These are phyloP conservation scores for Cladorrhinum samala DNA, from an alignment of 495 filamentous ascomycete genomes.

Conservation along the genomic window DNA sequence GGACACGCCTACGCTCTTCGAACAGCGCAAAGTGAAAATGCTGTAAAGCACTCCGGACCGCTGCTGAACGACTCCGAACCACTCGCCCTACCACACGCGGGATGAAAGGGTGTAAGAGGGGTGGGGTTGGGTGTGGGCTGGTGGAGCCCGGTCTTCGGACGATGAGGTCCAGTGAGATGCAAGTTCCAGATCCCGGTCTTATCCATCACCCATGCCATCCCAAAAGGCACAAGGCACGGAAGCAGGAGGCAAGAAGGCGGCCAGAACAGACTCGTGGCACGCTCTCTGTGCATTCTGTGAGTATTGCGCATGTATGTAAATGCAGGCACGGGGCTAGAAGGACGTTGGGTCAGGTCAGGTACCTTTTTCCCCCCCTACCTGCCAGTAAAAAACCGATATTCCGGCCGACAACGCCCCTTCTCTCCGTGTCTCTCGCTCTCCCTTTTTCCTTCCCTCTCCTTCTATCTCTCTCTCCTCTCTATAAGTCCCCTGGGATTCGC, in stretches of 20 bases:
- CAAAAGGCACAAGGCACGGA: background rate
- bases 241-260: background rate
- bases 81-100: background rate
- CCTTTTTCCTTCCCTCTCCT: background rate
- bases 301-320: background rate
- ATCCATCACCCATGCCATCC: too few relatives aligned
- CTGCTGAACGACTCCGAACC: too few relatives aligned
- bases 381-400: too few relatives aligned
- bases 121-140: background rate
- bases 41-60: too few relatives aligned
- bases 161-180: slow-evolving; percentile 1
- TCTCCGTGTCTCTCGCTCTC: background rate
- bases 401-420: background rate
- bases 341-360: too few relatives aligned
- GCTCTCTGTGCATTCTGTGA: background rate
- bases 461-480: background rate
- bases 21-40: too few relatives aligned
- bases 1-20: too few relatives aligned
- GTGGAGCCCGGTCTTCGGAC: slow-evolving; percentile 3
- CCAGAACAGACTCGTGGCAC: slow-evolving; percentile 6
- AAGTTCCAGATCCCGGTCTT: background rate
- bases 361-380: too few relatives aligned
- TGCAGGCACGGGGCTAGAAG: background rate
- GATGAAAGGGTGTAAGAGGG: background rate
- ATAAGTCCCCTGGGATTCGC: background rate